Conservation (phyloP, 768 basidiomycete species). For the Mycena vitilis region DNA sequence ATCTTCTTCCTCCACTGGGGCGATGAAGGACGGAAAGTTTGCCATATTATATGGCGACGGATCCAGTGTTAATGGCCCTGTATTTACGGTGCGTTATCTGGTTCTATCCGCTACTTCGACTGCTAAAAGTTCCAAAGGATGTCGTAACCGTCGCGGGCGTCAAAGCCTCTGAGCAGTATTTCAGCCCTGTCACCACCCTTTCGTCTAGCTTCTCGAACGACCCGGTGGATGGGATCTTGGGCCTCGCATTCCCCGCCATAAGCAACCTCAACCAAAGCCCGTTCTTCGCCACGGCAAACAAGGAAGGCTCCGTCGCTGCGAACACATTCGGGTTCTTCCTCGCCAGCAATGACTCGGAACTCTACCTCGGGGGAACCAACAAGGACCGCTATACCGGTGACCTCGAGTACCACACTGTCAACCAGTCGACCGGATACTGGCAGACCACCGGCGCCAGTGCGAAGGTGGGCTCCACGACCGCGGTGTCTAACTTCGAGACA, state of each 20-base stretch:
- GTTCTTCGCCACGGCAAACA: constrained; percentile 52
- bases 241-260: constrained; percentile 50
- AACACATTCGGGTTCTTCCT: constrained; percentile 60
- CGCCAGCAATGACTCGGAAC: constrained; percentile 53
- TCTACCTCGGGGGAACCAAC: constrained; percentile 65
- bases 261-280: constrained; percentile 45
- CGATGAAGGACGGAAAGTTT: too few relatives aligned
- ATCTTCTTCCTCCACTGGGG: too few relatives aligned
- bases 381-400: constrained; percentile 54
- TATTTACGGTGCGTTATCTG: too few relatives aligned
- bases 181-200: constrained; percentile 49
- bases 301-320: constrained; percentile 38
- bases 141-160: neutral
- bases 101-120: too few relatives aligned
- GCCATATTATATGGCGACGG: too few relatives aligned
- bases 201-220: constrained; percentile 39
- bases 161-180: constrained; percentile 26
- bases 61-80: too few relatives aligned
- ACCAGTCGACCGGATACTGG: constrained; percentile 42
- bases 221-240: constrained; percentile 37
- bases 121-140: too few relatives aligned
- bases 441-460: constrained; percentile 35
- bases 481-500: constrained; percentile 31
- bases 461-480: constrained; percentile 25
- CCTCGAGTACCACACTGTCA: constrained; percentile 47